Percentiles rank a stretch among this genome's conserved stretches.
These are phyloP conservation scores for Sarocladiaceae sp. DNA, from an alignment of 2,329 filamentous ascomycete genomes.

Conservation along the genomic window DNA sequence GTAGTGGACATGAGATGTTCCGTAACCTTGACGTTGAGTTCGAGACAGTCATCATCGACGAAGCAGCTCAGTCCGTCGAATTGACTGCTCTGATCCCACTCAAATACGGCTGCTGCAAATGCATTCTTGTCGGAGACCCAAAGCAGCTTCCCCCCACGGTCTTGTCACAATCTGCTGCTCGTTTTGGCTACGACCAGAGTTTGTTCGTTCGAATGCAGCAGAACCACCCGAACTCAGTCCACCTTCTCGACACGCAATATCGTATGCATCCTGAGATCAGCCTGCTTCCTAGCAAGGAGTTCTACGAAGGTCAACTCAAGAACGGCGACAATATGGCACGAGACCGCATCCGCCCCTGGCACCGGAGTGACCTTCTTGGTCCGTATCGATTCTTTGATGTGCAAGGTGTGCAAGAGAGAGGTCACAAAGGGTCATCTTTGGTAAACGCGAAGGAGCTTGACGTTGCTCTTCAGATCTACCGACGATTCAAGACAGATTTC, in stretches of 20 bases:
- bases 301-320: constrained; percentile 82
- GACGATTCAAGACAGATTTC: constrained; percentile 70
- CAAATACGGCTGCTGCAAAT: constrained; percentile 95
- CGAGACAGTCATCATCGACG: constrained; percentile 96
- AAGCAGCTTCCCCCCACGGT: constrained; percentile 96
- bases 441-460: constrained; percentile 84
- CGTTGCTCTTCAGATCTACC: constrained; percentile 78
- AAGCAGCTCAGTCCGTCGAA: constrained; percentile 97
- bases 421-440: constrained; percentile 79
- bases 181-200: constrained; percentile 95
- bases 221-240: constrained; percentile 80
- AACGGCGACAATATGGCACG: constrained; percentile 79
- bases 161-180: constrained; percentile 83
- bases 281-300: constrained; percentile 78
- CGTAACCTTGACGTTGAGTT: constrained; percentile 92
- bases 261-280: constrained; percentile 99
- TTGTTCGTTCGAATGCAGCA: constrained; percentile 97
- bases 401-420: constrained; percentile 74
- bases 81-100: constrained; percentile 92
- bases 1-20: constrained; percentile 96
- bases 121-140: constrained; percentile 93
- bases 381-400: constrained; percentile 98
- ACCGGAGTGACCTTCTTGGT: constrained; percentile 70
- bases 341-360: constrained; percentile 77
- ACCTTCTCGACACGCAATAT: constrained; percentile 95